Base-by-base conservation (phyloP, 169 alveolate species). In the Eimeria brunetti region DNA sequence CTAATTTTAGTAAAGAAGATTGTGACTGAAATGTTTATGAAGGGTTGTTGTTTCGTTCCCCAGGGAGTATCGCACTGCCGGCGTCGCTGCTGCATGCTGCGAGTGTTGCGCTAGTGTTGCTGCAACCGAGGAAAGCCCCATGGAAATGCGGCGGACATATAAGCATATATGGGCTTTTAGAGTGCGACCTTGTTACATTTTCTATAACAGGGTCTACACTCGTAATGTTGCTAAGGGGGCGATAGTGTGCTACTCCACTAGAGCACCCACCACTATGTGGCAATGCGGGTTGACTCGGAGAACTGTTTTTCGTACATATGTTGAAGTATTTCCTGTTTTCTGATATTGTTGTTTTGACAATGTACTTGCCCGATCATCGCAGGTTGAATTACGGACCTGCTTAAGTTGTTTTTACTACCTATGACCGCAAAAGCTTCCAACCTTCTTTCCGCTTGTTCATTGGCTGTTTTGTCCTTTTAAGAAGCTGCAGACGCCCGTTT, bases 71-170 rank as follows among this genome's bases (percentile, higher is more conserved):
- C 53, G 33, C 53, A 14, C 56, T 38, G 33, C 53, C 38, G 56
- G 33, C 11, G 83, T 56, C 12, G 33, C 53, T 30, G 53, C 53
- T 73, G 83, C 83, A 73, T 73, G 83, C 83, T 38, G 56, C 53
- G 18, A 9, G 51, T 36, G 53, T 73, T 6, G 56, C 9, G 53
- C 33, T 16, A 38, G 83, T 73, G 83, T 73, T 73, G 30, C 56
- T 38, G 53, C 56, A 73, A 73, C 83, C 36, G 49, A 12, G 18
- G 18, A 73, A 73, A 73, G 83, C 83, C 83, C 83, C 83, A 16
- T 38, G 53, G 44, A 73, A 14, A 38, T 38, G 53, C 53, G 0
- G 22, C n/a, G 56, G 30, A 11, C 36, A 73, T 73, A 20, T 38
- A 73, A 3, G 9, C 33, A 6, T 36, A 53, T 73, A 18, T 18